Conservation (phyloP, 2,329 filamentous ascomycete genomes). For the Colletotrichum zoysiae region DNA sequence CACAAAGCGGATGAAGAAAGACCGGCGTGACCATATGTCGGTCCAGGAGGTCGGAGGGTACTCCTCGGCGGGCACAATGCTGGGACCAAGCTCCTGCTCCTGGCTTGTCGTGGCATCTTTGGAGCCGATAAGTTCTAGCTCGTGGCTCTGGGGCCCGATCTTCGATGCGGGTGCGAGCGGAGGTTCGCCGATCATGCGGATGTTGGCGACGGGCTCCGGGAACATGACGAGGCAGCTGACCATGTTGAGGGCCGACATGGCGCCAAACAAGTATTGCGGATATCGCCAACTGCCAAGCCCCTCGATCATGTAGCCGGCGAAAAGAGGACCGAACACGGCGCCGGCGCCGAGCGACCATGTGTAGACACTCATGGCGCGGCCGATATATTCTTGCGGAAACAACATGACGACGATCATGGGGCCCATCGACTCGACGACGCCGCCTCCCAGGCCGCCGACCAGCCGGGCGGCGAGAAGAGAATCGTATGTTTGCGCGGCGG, state of each 20-base stretch:
- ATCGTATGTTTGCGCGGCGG: not conserved
- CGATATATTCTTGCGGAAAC: constrained; percentile 3
- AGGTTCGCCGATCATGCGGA: not conserved
- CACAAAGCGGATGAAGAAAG: not conserved
- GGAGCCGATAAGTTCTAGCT: not conserved
- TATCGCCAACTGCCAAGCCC: not conserved
- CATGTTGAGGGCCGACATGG: not conserved
- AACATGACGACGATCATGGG: constrained; percentile 6
- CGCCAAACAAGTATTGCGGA: not conserved
- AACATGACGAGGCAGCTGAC: not conserved
- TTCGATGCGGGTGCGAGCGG: not conserved
- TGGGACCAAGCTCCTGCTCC: not conserved
- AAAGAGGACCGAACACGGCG: not conserved
- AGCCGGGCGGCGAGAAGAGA: not conserved
- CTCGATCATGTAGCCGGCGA: constrained; percentile 1
- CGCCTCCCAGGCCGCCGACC: not conserved
- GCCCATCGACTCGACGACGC: constrained; percentile 5
- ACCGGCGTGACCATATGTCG: not conserved
- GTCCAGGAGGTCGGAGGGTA: not conserved
- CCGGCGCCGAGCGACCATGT: not conserved
- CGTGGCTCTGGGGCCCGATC: not conserved
- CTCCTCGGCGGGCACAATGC: not conserved
- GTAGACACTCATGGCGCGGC: not conserved
- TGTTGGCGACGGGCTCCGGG: not conserved
- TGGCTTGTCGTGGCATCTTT: not conserved